Evolutionary conservation across 1,284 basidiomycete species (phyloP), one percentile per base, ranked within the genome.

Genomic region (Moesziomyces aphidis): DNA sequence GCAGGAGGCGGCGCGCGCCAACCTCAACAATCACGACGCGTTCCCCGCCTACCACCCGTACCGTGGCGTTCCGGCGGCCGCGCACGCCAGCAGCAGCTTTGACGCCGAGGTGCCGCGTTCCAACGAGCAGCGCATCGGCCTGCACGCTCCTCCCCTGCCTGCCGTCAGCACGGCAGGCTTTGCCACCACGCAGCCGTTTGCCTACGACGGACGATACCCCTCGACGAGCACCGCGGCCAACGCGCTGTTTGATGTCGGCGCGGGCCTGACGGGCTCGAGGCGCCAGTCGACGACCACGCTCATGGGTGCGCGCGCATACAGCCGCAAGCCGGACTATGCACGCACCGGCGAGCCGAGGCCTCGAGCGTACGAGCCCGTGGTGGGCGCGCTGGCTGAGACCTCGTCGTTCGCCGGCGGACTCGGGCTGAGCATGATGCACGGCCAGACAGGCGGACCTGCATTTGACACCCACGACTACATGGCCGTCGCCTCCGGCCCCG

Each of bases 1-100:
- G 46, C 42, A 49, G 26, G 54, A 56, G 34, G 61, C 61, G 21
- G 61, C 61, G 4, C 61, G 61, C 34, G 34, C 54, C 49, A 56
- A 43, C 36, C 55, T 62, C 23, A 28, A 51, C 36, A 42, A 56
- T 13, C 61, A 62, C 54, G 61, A 62, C 34, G 50, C 54, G 10
- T 56, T 62, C 34, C 61, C 54, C 11, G 61, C 61, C n/a, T 62
- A 51, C 54, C 53, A 62, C 26, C 61, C 61, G 3, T 62, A 62
- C 44, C 61, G 49, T n/a, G 51, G 21, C 49, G 42, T 7, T 5
- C 9, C 22, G 9, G 26, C 39, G 15, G 19, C 39, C 17, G 1
- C 39, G 17, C 39, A 19, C 43, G 21, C 44, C 15, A 17, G 31
- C 59, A 54, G 34, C 36, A 55, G 47, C 60, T 61, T 55, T 26